Evolutionary conservation across 139 green algal species (phyloP), one percentile per base, ranked within the genome.

Genomic region (Eudorina sp.): DNA sequence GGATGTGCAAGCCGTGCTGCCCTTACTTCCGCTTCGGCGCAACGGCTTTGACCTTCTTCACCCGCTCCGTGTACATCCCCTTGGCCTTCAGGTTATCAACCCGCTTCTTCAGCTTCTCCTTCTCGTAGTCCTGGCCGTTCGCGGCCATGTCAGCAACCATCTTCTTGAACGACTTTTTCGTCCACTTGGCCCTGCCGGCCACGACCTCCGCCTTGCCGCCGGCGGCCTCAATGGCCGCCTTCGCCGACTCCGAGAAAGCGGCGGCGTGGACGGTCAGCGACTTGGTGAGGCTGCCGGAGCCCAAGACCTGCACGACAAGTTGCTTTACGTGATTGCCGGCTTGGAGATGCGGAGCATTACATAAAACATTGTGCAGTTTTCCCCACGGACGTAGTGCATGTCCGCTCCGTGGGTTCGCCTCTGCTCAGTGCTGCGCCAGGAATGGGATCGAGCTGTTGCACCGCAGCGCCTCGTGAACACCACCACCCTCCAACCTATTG

Each of bases 201-300:
- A 97, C 84, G 43, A 94, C 68, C 66, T 94, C 93, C 8, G 88
- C 90, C 58, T 89, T 95, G 53, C 96, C 97, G 38, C 97, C 97
- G 4, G 97, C 97, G 16, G 92, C 94, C 90, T 96, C 95, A 48
- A 99, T 97, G 40, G 89, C 89, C 41, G 76, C 90, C 48, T 86
- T 89, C 23, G 98, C 98, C 6, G 90, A 92, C 51, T 87, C 94
- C 19, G 93, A 97, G 89, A 99, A 99, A 11, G 92, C 89, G 3
- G 90, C 94, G 7, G 97, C 98, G 89, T 97, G 94, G 55, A 99
- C 92, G 14, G 69, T 98, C 48, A 99, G 81, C 29, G 90, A 66
- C 58, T 92, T 93, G 29, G 72, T 92, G 81, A 99, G 89, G 51
- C 96, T 94, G 53, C 98, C 98, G 13, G 94, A 92, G 83, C 96